Base-by-base conservation (phyloP, 805 yeast species). In the Candida silvatica region DNA sequence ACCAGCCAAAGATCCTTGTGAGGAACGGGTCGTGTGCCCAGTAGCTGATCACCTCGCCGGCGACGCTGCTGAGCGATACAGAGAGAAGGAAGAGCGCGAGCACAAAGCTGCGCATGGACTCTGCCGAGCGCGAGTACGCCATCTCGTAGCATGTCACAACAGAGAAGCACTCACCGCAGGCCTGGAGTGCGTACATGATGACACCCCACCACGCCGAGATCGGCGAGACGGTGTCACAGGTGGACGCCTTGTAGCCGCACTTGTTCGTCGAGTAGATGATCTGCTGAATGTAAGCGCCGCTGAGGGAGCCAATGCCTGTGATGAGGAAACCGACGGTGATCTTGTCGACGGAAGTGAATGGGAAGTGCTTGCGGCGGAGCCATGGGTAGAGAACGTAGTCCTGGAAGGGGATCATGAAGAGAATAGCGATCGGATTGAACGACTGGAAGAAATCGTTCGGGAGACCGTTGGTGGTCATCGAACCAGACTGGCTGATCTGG, bases 401-500 rank as follows among this genome's bases (percentile, higher is more conserved):
- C 41, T 69, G 59, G 30, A 71, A 54, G 24, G 77, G 78, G 33
- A 71, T 67, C 36, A 66, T 49, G 19, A 71, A 46, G 34, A 71
- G 61, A 35, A 71, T 71, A 12, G 75, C 64, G 38, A 71, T 54
- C 15, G 76, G 75, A 44, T 71, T 71, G 52, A 71, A 68, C 37
- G 69, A 68, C 46, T 62, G 66, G 50, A 68, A 69, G 42, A 71
- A 59, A 51, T 72, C 78, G 46, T 71, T 71, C 31, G 77, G 76
- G 38, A 71, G 64, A 15, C 76, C 75, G 11, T 64, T 54, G n/a
- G 70, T 60, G 9, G 59, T 48, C 74, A 71, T 68, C 9, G 74
- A 59, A 27, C 71, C 71, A 17, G 74, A 71, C 46, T 67, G 73
- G 6, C 68, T 66, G 32, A 66, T 66, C 49, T 67, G 77, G n/a